phyloP scores from a whole-genome alignment of 306 rosid species.

The Medicago arabica region DNA sequence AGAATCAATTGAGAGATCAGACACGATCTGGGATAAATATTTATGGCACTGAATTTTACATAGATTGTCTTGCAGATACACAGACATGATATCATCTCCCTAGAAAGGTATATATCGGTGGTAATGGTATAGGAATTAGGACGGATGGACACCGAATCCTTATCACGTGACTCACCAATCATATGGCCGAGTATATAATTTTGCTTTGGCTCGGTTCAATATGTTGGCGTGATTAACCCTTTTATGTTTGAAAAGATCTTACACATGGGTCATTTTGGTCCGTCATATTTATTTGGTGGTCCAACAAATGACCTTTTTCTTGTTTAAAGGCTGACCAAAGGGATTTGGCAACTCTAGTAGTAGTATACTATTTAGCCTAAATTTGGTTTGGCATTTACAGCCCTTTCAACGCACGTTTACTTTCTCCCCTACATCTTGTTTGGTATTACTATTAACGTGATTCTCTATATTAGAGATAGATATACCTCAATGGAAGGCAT shows the following conservation, averaged over 20 bases:
- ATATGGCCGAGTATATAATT: background rate
- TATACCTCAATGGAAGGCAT: conserved; percentile 95
- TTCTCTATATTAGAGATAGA: background rate
- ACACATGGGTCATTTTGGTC: no score
- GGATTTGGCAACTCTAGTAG: background rate
- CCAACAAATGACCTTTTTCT: background rate
- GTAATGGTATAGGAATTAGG: background rate
- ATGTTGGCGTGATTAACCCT: no score
- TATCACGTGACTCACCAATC: conserved; percentile 20
- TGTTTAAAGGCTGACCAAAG: no score
- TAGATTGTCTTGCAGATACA: conserved; percentile 6
- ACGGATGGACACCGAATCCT: conserved; percentile 9
- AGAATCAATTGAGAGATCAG: conserved; percentile 13
- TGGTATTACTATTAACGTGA: no score
- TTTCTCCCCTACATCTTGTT: no score
- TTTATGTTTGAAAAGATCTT: no score
- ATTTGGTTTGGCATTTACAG: no score
- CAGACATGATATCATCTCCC: background rate
- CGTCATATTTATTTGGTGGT: background rate
- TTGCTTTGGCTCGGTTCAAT: no score
- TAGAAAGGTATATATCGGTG: background rate
- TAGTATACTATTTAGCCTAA: no score
- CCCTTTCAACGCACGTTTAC: no score
- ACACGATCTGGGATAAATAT: background rate
- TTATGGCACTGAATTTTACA: conserved; percentile 27